A percentile compares a stretch with the other conserved stretches of the same genome.
phyloP scores from a whole-genome alignment of 306 rosid species.

The Castanea mollissima region DNA sequence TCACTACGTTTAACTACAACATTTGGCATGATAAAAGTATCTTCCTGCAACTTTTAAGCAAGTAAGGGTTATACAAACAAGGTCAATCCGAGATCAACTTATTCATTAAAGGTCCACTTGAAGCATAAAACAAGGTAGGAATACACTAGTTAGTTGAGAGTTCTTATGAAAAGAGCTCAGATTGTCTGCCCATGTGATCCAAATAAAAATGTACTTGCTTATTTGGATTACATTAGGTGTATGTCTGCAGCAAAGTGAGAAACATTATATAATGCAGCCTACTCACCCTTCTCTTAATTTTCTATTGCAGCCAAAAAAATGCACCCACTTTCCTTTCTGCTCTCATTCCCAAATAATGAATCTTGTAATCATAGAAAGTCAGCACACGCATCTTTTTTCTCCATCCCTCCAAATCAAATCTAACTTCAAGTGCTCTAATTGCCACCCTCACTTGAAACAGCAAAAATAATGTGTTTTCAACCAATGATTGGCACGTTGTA shows the following conservation, averaged over 20 bases:
- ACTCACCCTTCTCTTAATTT: too few relatives aligned
- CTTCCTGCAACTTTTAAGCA: background rate
- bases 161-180: too few relatives aligned
- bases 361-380: background rate
- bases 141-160: too few relatives aligned
- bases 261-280: too few relatives aligned
- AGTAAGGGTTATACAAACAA: background rate
- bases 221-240: too few relatives aligned
- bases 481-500: background rate
- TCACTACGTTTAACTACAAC: background rate
- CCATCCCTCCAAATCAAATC: too few relatives aligned
- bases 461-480: background rate
- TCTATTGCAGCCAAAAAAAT: too few relatives aligned
- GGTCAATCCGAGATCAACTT: background rate
- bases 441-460: background rate
- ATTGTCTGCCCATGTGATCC: too few relatives aligned
- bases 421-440: background rate
- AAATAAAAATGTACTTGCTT: background rate
- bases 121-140: background rate
- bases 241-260: too few relatives aligned
- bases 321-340: background rate
- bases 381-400: background rate
- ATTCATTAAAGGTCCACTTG: background rate
- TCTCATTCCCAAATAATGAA: too few relatives aligned
- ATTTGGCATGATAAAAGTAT: background rate